phyloP scores from a whole-genome alignment of 1,284 basidiomycete genomes.

The Apiotrichum mycotoxinovorans region DNA sequence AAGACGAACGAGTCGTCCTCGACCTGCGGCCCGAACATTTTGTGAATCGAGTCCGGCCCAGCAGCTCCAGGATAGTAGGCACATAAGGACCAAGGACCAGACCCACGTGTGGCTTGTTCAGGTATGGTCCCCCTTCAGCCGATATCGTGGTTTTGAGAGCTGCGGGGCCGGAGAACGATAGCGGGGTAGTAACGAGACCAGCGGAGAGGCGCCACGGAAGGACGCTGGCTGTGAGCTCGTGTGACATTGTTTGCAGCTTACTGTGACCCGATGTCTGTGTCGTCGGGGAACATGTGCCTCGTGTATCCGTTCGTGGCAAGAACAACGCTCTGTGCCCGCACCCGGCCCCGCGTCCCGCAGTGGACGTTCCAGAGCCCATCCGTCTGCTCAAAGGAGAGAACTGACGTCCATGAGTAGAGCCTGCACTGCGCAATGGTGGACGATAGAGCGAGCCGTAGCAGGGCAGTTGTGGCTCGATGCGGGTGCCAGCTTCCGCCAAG shows the following conservation, averaged over 20 bases:
- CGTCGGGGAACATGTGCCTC: slow-evolving; percentile 26
- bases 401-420: slow-evolving; percentile 17
- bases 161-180: slow-evolving; percentile 16
- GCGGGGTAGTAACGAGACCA: slow-evolving; percentile 26
- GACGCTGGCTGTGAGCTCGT: not conserved
- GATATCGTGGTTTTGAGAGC: slow-evolving; percentile 21
- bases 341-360: slow-evolving; percentile 20
- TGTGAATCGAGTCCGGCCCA: not conserved
- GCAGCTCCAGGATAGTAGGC: not conserved
- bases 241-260: not conserved
- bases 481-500: slow-evolving; percentile 15
- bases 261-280: not conserved
- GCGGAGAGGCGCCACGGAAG: slow-evolving; percentile 27
- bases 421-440: not conserved
- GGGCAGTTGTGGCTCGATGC: slow-evolving; percentile 12
- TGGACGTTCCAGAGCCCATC: slow-evolving; percentile 19
- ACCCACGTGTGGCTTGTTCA: slow-evolving; percentile 27
- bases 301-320: slow-evolving; percentile 42
- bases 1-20: slow-evolving; percentile 15
- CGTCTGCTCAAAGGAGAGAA: not conserved
- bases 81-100: slow-evolving; percentile 26
- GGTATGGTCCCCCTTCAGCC: slow-evolving; percentile 27
- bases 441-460: slow-evolving; percentile 13
- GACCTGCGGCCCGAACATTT: not conserved
- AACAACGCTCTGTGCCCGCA: slow-evolving; percentile 30